Evolutionary conservation across 768 basidiomycete genomes (phyloP).

Genomic region (Suillus placidus): DNA sequence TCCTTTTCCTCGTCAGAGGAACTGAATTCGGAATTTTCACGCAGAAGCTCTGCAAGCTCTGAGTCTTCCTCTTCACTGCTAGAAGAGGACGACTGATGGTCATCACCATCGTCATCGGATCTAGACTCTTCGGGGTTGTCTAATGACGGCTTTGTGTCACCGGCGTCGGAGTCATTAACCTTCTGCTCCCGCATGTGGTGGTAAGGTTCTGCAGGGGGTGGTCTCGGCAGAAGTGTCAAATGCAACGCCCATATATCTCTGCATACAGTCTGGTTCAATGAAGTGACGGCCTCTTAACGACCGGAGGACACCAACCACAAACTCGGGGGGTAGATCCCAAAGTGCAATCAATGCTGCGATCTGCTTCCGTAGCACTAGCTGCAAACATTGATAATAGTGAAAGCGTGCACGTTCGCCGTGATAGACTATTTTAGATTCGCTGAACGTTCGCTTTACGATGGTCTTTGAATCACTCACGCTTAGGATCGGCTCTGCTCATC

Average conservation of each 20-base stretch:
- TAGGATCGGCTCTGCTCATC: conserved; percentile 57
- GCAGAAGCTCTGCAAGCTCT: conserved; percentile 43
- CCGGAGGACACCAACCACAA: conserved; percentile 57
- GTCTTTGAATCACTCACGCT: conserved; percentile 46
- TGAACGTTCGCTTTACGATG: conserved; percentile 3
- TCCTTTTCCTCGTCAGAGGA: conserved; percentile 27
- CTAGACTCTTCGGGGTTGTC: conserved; percentile 10
- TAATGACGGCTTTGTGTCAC: conserved; percentile 7
- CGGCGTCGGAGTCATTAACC: conserved; percentile 18
- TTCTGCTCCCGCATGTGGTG: conserved; percentile 46
- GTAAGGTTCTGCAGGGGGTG: conserved; percentile 64
- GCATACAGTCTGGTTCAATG: conserved; percentile 58
- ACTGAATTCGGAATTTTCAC: conserved; percentile 40
- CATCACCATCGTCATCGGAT: conserved; percentile 22
- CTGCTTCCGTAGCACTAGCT: conserved; percentile 80
- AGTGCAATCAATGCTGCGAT: conserved; percentile 55
- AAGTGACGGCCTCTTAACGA: conserved; percentile 12
- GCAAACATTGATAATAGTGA: conserved; percentile 83
- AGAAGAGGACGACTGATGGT: conserved; percentile 11
- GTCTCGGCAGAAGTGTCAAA: conserved; percentile 60
- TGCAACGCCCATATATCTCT: conserved; percentile 82
- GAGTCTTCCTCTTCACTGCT: conserved; percentile 33
- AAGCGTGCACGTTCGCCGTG: conserved; percentile 78
- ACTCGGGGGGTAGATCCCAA: conserved; percentile 79
- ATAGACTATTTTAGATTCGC: conserved; percentile 59